A percentile compares a stretch with the other conserved stretches of the same genome.
These are phyloP conservation scores for Sicyos baderoa DNA, from an alignment of 306 rosid species.

Conservation along the genomic window DNA sequence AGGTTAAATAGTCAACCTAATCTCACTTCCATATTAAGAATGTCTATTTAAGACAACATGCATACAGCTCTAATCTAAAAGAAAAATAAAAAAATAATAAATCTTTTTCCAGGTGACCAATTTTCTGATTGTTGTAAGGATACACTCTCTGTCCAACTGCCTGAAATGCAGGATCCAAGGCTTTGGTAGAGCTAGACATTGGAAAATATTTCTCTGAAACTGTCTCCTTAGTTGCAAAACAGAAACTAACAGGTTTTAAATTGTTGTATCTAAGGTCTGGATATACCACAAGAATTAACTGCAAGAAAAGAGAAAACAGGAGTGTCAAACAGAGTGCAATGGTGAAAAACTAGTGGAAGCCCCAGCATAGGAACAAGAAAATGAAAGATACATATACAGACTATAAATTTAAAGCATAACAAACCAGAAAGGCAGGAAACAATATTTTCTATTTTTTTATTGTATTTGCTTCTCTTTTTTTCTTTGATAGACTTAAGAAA, in stretches of 20 bases:
- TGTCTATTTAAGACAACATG: background rate
- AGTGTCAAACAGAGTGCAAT: conserved; percentile 12
- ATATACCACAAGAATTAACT: conserved; percentile 31
- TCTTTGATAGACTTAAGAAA: background rate
- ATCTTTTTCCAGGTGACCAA: conserved; percentile 22
- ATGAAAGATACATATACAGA: background rate
- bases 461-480: background rate
- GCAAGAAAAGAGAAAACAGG: conserved; percentile 26
- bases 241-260: conserved; percentile 15
- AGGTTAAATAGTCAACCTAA: conserved; percentile 11
- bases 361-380: background rate
- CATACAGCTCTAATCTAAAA: background rate
- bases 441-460: background rate
- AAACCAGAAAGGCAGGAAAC: too few species aligned
- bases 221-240: conserved; percentile 27
- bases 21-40: background rate
- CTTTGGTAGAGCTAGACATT: too few species aligned
- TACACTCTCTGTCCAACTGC: conserved; percentile 84
- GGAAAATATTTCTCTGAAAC: conserved; percentile 34
- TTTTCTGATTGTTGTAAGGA: conserved; percentile 40
- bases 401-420: too few species aligned
- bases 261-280: conserved; percentile 20
- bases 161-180: too few species aligned
- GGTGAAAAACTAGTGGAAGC: conserved; percentile 6
- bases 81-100: background rate